phyloP scores from a whole-genome alignment of 441 rosid genomes.

The Biscutella laevigata region DNA sequence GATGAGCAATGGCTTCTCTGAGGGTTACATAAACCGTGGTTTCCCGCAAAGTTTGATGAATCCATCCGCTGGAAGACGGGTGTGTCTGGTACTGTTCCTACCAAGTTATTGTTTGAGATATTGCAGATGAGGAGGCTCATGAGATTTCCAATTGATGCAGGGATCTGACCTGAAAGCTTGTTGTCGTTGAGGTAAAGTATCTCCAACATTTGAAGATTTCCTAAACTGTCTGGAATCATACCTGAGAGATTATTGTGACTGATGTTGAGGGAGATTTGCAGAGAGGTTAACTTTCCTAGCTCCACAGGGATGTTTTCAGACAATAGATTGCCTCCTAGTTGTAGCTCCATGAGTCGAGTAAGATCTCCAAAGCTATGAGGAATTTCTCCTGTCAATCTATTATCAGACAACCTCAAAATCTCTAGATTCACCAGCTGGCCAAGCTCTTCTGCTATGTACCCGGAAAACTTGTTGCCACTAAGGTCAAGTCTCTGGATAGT shows the following conservation, averaged over 20 bases:
- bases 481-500: conserved; percentile 54
- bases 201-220: conserved; percentile 50
- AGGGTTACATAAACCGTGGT: conserved; percentile 30
- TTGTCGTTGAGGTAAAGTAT: conserved; percentile 46
- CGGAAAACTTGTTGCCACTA: conserved; percentile 39
- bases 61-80: conserved; percentile 41
- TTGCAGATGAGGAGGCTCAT: conserved; percentile 50
- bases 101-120: conserved; percentile 44
- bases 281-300: conserved; percentile 37
- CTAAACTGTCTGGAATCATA: conserved; percentile 38
- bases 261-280: conserved; percentile 50
- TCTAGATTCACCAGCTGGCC: conserved; percentile 50
- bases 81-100: conserved; percentile 42
- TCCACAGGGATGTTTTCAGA: conserved; percentile 38
- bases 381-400: conserved; percentile 33
- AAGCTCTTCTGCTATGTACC: conserved; percentile 36
- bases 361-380: conserved; percentile 41
- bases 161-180: conserved; percentile 41
- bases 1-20: conserved; percentile 24
- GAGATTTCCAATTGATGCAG: conserved; percentile 39
- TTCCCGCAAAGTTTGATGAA: conserved; percentile 45
- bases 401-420: conserved; percentile 47
- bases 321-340: conserved; percentile 49
- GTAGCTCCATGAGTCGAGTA: conserved; percentile 43
- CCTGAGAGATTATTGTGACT: conserved; percentile 47